A percentile compares a stretch with the other conserved stretches of the same genome.
Conservation (phyloP, 1,139 yeast species). For the Nakaseomyces nivariensis region DNA sequence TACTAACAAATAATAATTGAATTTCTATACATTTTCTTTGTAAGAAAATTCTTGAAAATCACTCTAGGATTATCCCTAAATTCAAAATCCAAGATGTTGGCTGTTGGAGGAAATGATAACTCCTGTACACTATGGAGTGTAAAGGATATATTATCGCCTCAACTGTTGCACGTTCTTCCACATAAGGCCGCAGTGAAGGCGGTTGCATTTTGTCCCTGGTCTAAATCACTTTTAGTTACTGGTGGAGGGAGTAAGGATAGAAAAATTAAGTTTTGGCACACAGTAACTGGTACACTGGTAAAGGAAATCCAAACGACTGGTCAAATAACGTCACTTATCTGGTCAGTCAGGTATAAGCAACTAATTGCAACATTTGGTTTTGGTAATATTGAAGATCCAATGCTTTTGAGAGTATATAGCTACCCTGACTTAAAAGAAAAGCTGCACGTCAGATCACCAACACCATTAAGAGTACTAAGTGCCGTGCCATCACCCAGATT, state of each 20-base stretch:
- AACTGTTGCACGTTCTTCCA: slow-evolving; percentile 37
- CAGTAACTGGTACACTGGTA: slow-evolving; percentile 61
- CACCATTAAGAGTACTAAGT: slow-evolving; percentile 50
- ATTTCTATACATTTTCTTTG: too few relatives aligned
- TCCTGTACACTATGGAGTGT: slow-evolving; percentile 61
- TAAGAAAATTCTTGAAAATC: too few relatives aligned
- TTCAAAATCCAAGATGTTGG: slow-evolving; percentile 39
- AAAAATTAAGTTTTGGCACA: slow-evolving; percentile 70
- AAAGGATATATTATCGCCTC: slow-evolving; percentile 34
- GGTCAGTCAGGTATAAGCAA: slow-evolving; percentile 60
- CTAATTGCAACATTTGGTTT: slow-evolving; percentile 76
- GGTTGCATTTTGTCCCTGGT: slow-evolving; percentile 73
- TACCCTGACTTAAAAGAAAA: slow-evolving; percentile 53
- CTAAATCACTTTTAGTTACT: slow-evolving; percentile 59
- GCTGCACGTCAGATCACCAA: slow-evolving; percentile 42
- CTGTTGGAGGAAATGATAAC: slow-evolving; percentile 70
- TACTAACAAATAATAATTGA: background rate
- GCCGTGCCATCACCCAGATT: slow-evolving; percentile 59
- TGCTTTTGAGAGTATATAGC: slow-evolving; percentile 45
- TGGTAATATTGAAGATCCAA: slow-evolving; percentile 42
- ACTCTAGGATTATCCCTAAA: slow-evolving; percentile 44
- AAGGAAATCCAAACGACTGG: slow-evolving; percentile 47
- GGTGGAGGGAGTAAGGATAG: slow-evolving; percentile 79
- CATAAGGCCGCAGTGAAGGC: slow-evolving; percentile 81
- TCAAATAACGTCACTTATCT: slow-evolving; percentile 68